Evolutionary conservation across 495 filamentous ascomycete species (phyloP).

Genomic region (Clavariopsis aquatica): DNA sequence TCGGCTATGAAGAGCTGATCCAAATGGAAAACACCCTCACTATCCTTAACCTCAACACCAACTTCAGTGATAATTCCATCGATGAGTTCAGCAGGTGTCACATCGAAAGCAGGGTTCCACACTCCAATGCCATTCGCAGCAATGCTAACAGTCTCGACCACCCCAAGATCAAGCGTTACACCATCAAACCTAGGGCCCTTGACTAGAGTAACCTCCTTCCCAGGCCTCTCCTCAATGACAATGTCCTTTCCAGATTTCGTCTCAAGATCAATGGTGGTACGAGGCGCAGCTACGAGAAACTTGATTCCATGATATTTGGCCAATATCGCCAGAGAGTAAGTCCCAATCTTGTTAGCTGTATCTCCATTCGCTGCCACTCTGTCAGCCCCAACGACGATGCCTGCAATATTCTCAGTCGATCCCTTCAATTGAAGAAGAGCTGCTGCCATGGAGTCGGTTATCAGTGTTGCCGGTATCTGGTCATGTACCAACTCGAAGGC

Average conservation of each 20-base stretch:
- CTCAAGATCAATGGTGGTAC: slow-evolving; percentile 86
- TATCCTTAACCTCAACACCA: slow-evolving; percentile 76
- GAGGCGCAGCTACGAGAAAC: slow-evolving; percentile 92
- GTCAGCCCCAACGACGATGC: slow-evolving; percentile 92
- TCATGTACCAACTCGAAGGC: slow-evolving; percentile 96
- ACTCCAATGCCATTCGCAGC: slow-evolving; percentile 79
- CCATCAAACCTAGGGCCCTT: slow-evolving; percentile 62
- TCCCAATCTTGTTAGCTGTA: slow-evolving; percentile 98
- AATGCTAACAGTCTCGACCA: slow-evolving; percentile 70
- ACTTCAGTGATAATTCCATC: slow-evolving; percentile 94
- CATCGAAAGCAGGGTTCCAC: slow-evolving; percentile 97
- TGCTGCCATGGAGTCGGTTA: slow-evolving; percentile 96
- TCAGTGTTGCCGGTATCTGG: slow-evolving; percentile 84
- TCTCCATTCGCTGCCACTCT: slow-evolving; percentile 95
- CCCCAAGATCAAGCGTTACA: slow-evolving; percentile 50
- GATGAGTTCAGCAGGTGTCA: slow-evolving; percentile 82
- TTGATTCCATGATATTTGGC: slow-evolving; percentile 85
- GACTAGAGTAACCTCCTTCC: slow-evolving; percentile 76
- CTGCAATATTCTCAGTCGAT: slow-evolving; percentile 63
- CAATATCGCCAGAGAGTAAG: slow-evolving; percentile 85
- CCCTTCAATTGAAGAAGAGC: slow-evolving; percentile 66
- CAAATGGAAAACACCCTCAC: slow-evolving; percentile 76
- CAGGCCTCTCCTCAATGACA: slow-evolving; percentile 80
- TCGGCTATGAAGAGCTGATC: slow-evolving; percentile 51
- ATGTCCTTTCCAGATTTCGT: slow-evolving; percentile 76